Conservation (phyloP, 2,329 filamentous ascomycete species). For the Fusarium odoratissimum region DNA sequence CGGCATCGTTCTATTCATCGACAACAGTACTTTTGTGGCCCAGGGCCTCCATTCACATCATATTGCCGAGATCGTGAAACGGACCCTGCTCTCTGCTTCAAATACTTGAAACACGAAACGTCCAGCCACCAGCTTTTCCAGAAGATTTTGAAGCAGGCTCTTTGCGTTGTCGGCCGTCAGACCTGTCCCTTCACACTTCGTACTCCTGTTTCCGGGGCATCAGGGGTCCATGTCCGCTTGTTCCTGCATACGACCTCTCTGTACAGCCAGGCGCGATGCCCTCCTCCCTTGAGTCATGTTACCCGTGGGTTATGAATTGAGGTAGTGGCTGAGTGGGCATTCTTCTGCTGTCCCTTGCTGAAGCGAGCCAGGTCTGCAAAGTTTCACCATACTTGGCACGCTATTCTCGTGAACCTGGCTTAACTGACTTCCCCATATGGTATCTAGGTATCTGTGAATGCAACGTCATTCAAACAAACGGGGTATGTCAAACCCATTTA, state of each 20-base stretch:
- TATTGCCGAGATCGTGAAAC: slow-evolving; percentile 36
- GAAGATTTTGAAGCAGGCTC: slow-evolving; percentile 41
- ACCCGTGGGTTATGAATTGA: slow-evolving; percentile 8
- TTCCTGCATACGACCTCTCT: slow-evolving; percentile 35
- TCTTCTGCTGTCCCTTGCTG: slow-evolving; percentile 5
- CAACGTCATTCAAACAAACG: slow-evolving; percentile 28
- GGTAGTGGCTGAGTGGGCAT: slow-evolving; percentile 4
- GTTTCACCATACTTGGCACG: slow-evolving; percentile 34
- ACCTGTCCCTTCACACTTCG: slow-evolving; percentile 19
- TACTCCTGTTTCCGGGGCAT: slow-evolving; percentile 38
- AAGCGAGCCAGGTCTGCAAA: slow-evolving; percentile 30
- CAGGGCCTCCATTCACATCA: slow-evolving; percentile 19
- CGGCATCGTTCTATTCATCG: not conserved
- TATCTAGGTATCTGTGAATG: slow-evolving; percentile 13
- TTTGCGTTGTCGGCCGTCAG: slow-evolving; percentile 18
- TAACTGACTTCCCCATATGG: slow-evolving; percentile 13
- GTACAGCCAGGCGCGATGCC: slow-evolving; percentile 18
- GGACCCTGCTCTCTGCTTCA: slow-evolving; percentile 32
- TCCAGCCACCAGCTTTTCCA: slow-evolving; percentile 41
- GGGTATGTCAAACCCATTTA: slow-evolving; percentile 25
- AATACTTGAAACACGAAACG: slow-evolving; percentile 42
- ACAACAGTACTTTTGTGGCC: not conserved
- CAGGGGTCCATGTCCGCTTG: slow-evolving; percentile 30
- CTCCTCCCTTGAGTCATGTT: slow-evolving; percentile 38
- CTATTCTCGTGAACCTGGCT: slow-evolving; percentile 16